Evolutionary conservation across 78 protist species (phyloP).

Genomic region (slime mould (Dictyostelium discoideum)): dicty_2.7 NC_007091.3:3044001-3044500

Average conservation of each 20-base stretch:
- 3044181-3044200: slow-evolving; percentile 18
- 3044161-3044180: not conserved
- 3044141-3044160: not conserved
- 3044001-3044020: slow-evolving; percentile 10
- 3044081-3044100: not conserved
- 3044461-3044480: slow-evolving; percentile 54
- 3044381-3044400: not conserved
- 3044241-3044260: not conserved
- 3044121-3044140: not conserved
- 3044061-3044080: not conserved
- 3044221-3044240: slow-evolving; percentile 31
- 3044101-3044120: not conserved
- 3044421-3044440: slow-evolving; percentile 73
- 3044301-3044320: not conserved
- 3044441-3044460: slow-evolving; percentile 63
- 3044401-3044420: not conserved
- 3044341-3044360: not conserved
- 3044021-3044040: not conserved
- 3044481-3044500: slow-evolving; percentile 49
- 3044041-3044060: not conserved
- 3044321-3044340: not conserved
- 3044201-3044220: not conserved
- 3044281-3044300: not conserved
- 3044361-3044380: not conserved
- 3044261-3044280: not conserved